Conservation (phyloP, 192 early-diverging fungal species). For the Chytriomyces hyalinus region DNA sequence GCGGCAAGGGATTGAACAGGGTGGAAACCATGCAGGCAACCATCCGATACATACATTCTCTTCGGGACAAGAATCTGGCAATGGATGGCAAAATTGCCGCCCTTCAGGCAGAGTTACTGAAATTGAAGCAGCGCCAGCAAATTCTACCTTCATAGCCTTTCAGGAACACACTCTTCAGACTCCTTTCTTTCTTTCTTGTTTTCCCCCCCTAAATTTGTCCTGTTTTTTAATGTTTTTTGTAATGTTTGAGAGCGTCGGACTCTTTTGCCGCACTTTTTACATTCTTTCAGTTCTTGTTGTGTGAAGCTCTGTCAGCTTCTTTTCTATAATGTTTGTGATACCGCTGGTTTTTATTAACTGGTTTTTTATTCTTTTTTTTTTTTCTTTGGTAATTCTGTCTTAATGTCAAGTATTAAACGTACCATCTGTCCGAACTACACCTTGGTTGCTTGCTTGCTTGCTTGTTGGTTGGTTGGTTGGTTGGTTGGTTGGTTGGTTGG, state of each 20-base stretch:
- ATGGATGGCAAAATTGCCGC: slow-evolving; percentile 1
- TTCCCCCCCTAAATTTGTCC: background rate
- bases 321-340: background rate
- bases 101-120: background rate
- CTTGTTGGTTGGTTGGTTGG: too few relatives aligned
- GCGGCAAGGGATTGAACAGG: background rate
- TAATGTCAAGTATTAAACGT: too few relatives aligned
- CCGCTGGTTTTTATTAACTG: background rate
- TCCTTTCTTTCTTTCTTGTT: background rate
- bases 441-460: too few relatives aligned
- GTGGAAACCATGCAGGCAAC: slow-evolving; percentile 24
- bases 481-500: too few relatives aligned
- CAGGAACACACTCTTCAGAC: background rate
- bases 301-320: background rate
- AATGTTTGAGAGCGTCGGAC: background rate
- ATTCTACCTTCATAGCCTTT: background rate
- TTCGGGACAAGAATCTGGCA: slow-evolving; percentile 5
- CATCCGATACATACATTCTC: slow-evolving; percentile 10
- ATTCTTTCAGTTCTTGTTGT: background rate
- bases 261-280: background rate
- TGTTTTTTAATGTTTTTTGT: background rate
- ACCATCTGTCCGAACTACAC: too few relatives aligned
- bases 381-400: background rate
- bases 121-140: slow-evolving; percentile 8
- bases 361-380: background rate